phyloP scores from a whole-genome alignment of 768 basidiomycete species.

The Paxillus ammoniavirescens region DNA sequence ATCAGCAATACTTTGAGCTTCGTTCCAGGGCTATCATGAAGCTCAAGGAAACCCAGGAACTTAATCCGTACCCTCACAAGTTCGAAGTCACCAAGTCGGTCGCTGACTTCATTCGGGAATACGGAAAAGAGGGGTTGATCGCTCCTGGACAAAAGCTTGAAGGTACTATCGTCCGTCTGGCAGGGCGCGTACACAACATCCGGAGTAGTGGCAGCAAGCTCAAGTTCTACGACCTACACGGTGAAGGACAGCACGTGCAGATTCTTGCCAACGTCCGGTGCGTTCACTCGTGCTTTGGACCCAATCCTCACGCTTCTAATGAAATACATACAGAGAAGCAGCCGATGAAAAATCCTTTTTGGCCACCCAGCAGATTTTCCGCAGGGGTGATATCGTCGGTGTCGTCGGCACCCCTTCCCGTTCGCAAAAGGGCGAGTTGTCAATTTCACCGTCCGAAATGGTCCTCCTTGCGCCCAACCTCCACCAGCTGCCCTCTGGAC shows the following conservation, averaged over 20 bases:
- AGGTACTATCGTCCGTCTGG: slow-evolving; percentile 58
- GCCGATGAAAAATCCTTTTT: slow-evolving; percentile 62
- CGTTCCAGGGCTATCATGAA: slow-evolving; percentile 86
- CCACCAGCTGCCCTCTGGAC: slow-evolving; percentile 89
- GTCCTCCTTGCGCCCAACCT: slow-evolving; percentile 92
- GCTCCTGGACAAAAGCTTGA: slow-evolving; percentile 64
- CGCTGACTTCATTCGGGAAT: slow-evolving; percentile 67
- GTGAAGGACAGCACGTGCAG: slow-evolving; percentile 91
- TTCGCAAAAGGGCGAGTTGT: slow-evolving; percentile 94
- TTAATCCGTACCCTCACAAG: slow-evolving; percentile 99
- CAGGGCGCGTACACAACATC: slow-evolving; percentile 91
- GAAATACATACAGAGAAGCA: slow-evolving; percentile 47
- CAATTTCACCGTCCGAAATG: slow-evolving; percentile 79
- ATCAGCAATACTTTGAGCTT: slow-evolving; percentile 94
- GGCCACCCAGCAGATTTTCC: slow-evolving; percentile 79
- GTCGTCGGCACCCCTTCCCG: slow-evolving; percentile 86
- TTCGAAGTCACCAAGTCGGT: slow-evolving; percentile 86
- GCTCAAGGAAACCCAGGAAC: slow-evolving; percentile 79
- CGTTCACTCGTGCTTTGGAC: slow-evolving; percentile 25
- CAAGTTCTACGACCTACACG: slow-evolving; percentile 90
- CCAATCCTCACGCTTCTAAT: slow-evolving; percentile 19
- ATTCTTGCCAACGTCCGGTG: slow-evolving; percentile 90
- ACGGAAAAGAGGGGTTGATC: slow-evolving; percentile 72
- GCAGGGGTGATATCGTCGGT: slow-evolving; percentile 95
- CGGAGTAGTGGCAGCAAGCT: slow-evolving; percentile 81